Base-by-base conservation (phyloP, 352 stramenopile species). In the Globisporangium nagaii region DNA sequence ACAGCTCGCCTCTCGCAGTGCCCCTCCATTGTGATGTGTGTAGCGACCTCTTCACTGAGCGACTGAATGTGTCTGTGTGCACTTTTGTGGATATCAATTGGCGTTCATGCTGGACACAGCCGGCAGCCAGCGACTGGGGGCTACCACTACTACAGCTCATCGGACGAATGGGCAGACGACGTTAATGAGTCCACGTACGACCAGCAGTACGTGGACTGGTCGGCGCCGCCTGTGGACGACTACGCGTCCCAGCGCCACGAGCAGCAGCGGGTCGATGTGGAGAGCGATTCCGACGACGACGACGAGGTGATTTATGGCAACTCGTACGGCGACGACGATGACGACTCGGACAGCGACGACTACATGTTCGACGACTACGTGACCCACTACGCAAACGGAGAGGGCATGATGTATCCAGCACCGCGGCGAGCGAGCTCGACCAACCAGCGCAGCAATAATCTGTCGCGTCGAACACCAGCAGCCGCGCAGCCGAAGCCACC, bases 311-410 rank as follows among this genome's bases (percentile, higher is more conserved):
- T 49, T 17, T 49, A 49, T 12, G 46, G 50, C 13, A 32, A 65
- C 3, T 55, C 27, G 35, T 50, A 53, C n/a, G 43, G 46, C 4
- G 42, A 50, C 6, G 36, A 66, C 8, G 40, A 58, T 3, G 50
- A 45, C 4, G 49, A 48, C 24, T 39, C 45, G 20, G 42, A 58
- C 53, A 42, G 57, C 28, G 37, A 43, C 10, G 55, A n/a, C 24
- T 47, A 43, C 35, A 25, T 45, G 24, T 60, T 56, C 22, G 37
- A 22, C 17, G 56, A 58, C 35, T 62, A 51, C 27, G 20, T 34
- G 13, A 31, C 32, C 9, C 32, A 37, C 13, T 49, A 58, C 31
- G 12, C 13, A 4, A 13, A 40, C 19, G 51, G 19, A 13, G 39
- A 42, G 9, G 19, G 27, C 28, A 20, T 27, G 10, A 39, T 40